A percentile compares a stretch with the other conserved stretches of the same genome.
Conservation (phyloP, 2,329 filamentous ascomycete genomes). For the Lasiodiplodia hormozganensis region DNA sequence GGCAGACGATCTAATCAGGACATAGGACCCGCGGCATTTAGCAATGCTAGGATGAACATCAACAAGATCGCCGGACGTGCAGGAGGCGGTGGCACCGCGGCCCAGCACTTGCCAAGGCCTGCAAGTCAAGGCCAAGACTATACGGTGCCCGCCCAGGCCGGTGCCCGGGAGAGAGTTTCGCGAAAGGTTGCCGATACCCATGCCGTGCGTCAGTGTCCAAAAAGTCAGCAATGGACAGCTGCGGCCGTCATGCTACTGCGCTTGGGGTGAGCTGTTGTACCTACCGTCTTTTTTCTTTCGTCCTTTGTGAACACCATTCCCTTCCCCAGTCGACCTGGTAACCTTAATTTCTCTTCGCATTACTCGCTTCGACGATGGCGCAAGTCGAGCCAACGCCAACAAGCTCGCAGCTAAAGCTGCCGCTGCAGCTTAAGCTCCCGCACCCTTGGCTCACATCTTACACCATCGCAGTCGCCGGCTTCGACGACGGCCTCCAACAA, state of each 20-base stretch:
- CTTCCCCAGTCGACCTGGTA: not conserved
- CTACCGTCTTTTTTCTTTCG: not conserved
- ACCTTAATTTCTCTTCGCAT: not conserved
- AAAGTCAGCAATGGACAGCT: not conserved
- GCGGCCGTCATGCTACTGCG: not conserved
- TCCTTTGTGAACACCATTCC: not conserved
- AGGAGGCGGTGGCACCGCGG: not conserved
- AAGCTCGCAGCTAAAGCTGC: slow-evolving; percentile 3
- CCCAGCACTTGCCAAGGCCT: no score
- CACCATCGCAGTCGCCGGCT: slow-evolving; percentile 1
- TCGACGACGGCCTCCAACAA: not conserved
- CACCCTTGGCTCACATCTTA: slow-evolving; percentile 48
- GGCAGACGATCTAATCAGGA: slow-evolving; percentile 10
- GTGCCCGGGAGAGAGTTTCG: no score
- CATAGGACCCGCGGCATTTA: slow-evolving; percentile 19
- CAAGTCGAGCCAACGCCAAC: not conserved
- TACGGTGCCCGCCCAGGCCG: not conserved
- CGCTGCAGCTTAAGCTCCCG: slow-evolving; percentile 32
- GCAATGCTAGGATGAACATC: not conserved
- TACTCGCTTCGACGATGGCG: not conserved
- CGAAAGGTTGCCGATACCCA: not conserved
- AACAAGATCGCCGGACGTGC: not conserved
- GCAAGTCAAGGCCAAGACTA: no score
- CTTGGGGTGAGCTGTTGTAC: not conserved
- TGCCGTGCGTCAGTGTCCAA: not conserved